Conservation (phyloP, 2,329 filamentous ascomycete species). For the Scytalidium lignicola region DNA sequence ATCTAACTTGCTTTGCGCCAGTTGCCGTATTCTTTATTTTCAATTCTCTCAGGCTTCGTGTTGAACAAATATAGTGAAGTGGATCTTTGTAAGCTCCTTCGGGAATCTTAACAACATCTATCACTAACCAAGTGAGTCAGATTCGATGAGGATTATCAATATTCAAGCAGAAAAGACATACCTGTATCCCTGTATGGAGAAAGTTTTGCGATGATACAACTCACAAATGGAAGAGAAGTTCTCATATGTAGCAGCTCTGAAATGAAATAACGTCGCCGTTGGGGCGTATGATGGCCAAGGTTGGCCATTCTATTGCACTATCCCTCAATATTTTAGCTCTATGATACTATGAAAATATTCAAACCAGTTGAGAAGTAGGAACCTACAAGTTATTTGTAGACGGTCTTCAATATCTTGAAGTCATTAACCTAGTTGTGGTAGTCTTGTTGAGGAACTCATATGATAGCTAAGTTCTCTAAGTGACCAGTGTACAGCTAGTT, state of each 20-base stretch:
- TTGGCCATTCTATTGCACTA: neutral
- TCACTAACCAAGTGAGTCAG: neutral
- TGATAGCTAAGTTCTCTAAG: too few relatives aligned
- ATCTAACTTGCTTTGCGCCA: neutral
- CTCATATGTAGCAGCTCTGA: constrained; percentile 23
- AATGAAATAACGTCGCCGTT: constrained; percentile 15
- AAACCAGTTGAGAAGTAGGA: too few relatives aligned
- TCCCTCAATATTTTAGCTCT: neutral
- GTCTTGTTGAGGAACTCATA: too few relatives aligned
- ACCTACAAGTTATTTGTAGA: too few relatives aligned
- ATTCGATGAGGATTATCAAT: neutral
- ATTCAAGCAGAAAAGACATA: neutral
- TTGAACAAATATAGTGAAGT: constrained; percentile 15
- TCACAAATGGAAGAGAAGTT: constrained; percentile 17
- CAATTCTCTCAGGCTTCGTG: constrained; percentile 12
- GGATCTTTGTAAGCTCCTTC: constrained; percentile 18
- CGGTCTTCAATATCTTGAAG: too few relatives aligned
- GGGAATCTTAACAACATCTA: constrained; percentile 18
- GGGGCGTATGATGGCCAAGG: neutral
- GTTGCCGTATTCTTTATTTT: neutral
- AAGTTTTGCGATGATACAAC: constrained; percentile 19
- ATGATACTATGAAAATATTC: too few relatives aligned
- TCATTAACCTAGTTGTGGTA: too few relatives aligned
- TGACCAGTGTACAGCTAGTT: too few relatives aligned
- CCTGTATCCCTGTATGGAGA: neutral